A percentile compares a stretch with the other conserved stretches of the same genome.
phyloP scores from a whole-genome alignment of 768 basidiomycete species.

The Austroboletus festivus region DNA sequence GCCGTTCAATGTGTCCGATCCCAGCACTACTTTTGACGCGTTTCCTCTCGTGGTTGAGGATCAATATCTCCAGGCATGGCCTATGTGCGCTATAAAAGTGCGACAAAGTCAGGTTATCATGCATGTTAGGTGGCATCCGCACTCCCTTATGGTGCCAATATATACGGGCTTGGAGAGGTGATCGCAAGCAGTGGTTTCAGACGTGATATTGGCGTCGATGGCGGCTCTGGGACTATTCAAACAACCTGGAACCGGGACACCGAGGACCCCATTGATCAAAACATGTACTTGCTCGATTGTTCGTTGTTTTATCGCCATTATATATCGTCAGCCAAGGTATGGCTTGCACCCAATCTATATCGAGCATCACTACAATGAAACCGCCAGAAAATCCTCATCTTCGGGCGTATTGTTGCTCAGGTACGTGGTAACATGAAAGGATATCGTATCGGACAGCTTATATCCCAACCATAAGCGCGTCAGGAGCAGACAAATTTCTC shows the following conservation, averaged over 20 bases:
- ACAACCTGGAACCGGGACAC: conserved; percentile 64
- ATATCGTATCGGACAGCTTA: not conserved
- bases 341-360: conserved; percentile 67
- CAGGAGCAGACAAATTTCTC: conserved; percentile 67
- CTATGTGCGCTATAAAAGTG: not conserved
- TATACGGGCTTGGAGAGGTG: conserved; percentile 77
- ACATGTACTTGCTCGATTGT: conserved; percentile 40
- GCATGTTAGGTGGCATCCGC: conserved; percentile 52
- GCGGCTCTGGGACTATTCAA: conserved; percentile 54
- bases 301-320: not conserved
- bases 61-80: conserved; percentile 63
- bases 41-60: conserved; percentile 76
- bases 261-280: conserved; percentile 61
- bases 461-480: conserved; percentile 43
- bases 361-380: conserved; percentile 60
- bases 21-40: conserved; percentile 52
- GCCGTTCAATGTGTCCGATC: conserved; percentile 46
- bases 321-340: conserved; percentile 42
- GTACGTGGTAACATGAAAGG: conserved; percentile 30
- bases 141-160: conserved; percentile 61
- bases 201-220: conserved; percentile 49
- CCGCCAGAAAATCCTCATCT: conserved; percentile 47
- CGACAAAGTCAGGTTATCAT: not conserved
- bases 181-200: conserved; percentile 66
- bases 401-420: conserved; percentile 76